Base-by-base conservation (phyloP, 2,329 filamentous ascomycete species). In the Aquanectria penicillioides region DNA sequence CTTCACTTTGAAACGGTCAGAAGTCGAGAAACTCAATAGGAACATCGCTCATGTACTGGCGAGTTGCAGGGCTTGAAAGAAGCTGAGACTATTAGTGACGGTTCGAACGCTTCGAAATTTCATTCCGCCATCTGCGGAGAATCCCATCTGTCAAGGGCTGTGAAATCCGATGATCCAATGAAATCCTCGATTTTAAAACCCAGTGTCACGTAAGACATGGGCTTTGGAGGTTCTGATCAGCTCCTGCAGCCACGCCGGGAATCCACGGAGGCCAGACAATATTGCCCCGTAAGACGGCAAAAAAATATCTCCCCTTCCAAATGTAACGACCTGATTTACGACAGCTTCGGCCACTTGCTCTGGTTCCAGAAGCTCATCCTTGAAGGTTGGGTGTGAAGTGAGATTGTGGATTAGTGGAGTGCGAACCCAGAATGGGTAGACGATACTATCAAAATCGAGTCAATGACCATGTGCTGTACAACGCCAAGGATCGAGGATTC, bases 371-470 rank as follows among this genome's bases (percentile, higher is more conserved):
- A 33, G 48, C 46, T 26, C 22, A 3, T 52, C 62, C 3, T 46
- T 57, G n/a, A 59, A 74, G 25, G 62, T 72, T 53, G 28, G 57
- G 0, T 44, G 46, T 3, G 59, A 63, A 2, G 65, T 63, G 5
- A 63, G 41, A 5, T 61, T 57, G 36, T 68, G 53, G 18, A 59
- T 64, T 29, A 68, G 31, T 10, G 64, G 64, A 1, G 61, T 69
- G 13, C 40, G 23, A 13, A 67, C 64, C 60, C 59, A 67, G 2
- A 46, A 67, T 69, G 85, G 87, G 59, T 83, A 85, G 40, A 90
- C 80, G 5, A 88, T 66, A 41, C 63, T 63, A 15, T 10, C 2
- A 6, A 5, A 34, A 5, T 11, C 29, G 7, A 34, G 36, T 26
- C 8, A 28, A 15, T 11, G 2, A 5, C n/a, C n/a, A n/a, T n/a